Conservation (phyloP, 306 rosid genomes). For the Prosopis cineraria region DNA sequence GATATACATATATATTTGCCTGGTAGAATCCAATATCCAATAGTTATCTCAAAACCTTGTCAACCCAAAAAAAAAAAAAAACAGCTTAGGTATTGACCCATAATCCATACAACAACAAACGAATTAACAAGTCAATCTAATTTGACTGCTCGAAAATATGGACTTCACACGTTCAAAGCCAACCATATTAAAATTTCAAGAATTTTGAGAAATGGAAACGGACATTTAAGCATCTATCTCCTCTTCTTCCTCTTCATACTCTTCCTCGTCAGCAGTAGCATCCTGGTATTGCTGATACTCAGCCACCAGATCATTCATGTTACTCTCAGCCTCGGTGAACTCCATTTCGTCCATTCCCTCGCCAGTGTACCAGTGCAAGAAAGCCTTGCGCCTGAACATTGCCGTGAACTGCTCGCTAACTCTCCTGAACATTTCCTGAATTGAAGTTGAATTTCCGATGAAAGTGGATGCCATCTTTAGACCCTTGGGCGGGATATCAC, state of each 20-base stretch:
- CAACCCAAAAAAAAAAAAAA: no score
- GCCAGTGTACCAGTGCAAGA: slow-evolving; percentile 63
- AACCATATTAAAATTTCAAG: slow-evolving; percentile 37
- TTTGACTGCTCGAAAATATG: slow-evolving; percentile 44
- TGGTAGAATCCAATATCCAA: slow-evolving; percentile 38
- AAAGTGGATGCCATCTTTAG: slow-evolving; percentile 58
- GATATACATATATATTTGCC: slow-evolving; percentile 23
- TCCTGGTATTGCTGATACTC: slow-evolving; percentile 59
- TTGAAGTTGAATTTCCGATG: slow-evolving; percentile 55
- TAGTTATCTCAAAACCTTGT: slow-evolving; percentile 39
- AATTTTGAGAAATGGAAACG: slow-evolving; percentile 23
- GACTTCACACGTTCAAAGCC: slow-evolving; percentile 43
- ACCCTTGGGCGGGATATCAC: slow-evolving; percentile 59
- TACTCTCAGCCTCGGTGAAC: slow-evolving; percentile 59
- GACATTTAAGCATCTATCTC: slow-evolving; percentile 34
- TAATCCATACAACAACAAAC: slow-evolving; percentile 38
- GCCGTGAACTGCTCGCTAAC: slow-evolving; percentile 61
- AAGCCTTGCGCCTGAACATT: slow-evolving; percentile 64
- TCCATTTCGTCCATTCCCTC: slow-evolving; percentile 67
- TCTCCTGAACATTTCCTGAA: slow-evolving; percentile 62
- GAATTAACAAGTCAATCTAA: slow-evolving; percentile 44
- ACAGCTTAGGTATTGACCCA: slow-evolving; percentile 38
- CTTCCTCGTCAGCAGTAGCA: slow-evolving; percentile 58
- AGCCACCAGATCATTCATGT: slow-evolving; percentile 60
- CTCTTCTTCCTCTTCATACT: slow-evolving; percentile 46